phyloP scores from a whole-genome alignment of 2,329 filamentous ascomycete species.

The Pleurostoma richardsiae region DNA sequence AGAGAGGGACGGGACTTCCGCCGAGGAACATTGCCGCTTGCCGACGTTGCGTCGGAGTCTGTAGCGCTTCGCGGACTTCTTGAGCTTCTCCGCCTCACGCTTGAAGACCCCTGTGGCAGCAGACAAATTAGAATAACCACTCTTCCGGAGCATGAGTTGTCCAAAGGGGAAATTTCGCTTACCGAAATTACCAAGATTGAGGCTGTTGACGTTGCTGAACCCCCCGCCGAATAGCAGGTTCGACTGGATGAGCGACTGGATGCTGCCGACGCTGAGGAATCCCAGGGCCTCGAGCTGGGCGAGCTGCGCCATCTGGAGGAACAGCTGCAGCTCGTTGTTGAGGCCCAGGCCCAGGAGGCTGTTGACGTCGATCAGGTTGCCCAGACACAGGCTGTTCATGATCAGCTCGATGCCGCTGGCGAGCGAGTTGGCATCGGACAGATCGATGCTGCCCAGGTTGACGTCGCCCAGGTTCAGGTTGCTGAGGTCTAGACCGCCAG shows the following conservation, averaged over 20 bases:
- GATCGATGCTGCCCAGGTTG: constrained; percentile 19
- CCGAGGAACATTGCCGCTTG: constrained; percentile 16
- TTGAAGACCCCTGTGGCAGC: constrained; percentile 19
- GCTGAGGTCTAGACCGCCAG: background rate
- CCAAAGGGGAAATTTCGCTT: too few species aligned
- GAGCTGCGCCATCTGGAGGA: constrained; percentile 24
- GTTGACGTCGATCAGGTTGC: constrained; percentile 15
- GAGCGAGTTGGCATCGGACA: constrained; percentile 19
- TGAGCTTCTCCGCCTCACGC: constrained; percentile 17
- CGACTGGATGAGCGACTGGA: constrained; percentile 20
- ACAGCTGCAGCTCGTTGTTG: constrained; percentile 20
- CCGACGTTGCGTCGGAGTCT: constrained; percentile 13
- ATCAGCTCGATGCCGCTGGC: constrained; percentile 22
- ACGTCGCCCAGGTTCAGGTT: constrained; percentile 10
- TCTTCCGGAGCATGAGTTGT: background rate
- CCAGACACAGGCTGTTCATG: constrained; percentile 20
- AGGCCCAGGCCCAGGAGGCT: constrained; percentile 15
- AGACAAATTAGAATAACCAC: background rate
- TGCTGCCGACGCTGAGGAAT: constrained; percentile 17
- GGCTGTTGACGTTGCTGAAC: constrained; percentile 1
- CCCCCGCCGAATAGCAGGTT: constrained; percentile 13
- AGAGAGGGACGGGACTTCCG: background rate
- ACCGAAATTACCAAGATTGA: constrained; percentile 12
- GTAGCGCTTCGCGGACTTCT: constrained; percentile 17
- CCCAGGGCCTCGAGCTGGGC: constrained; percentile 21